Percentiles rank a stretch among this genome's conserved stretches.
These are phyloP conservation scores for Coniella lustricola DNA, from an alignment of 2,329 filamentous ascomycete species.

Conservation along the genomic window DNA sequence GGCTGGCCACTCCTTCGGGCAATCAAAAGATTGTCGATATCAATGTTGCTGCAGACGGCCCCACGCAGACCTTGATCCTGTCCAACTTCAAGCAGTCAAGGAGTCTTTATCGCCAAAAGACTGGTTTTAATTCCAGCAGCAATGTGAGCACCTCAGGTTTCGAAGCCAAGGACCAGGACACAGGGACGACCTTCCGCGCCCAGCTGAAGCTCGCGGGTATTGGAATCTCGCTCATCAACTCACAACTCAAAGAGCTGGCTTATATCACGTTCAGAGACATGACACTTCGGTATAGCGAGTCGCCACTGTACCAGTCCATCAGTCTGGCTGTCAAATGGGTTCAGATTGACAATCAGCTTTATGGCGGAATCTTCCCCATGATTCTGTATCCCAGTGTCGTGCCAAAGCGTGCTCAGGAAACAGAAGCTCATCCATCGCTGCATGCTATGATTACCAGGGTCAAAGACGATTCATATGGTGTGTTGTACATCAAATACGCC, in stretches of 20 bases:
- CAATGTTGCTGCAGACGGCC: constrained; percentile 90
- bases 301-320: constrained; percentile 85
- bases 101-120: constrained; percentile 71
- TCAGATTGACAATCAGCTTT: constrained; percentile 96
- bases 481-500: constrained; percentile 97
- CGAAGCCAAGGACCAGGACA: constrained; percentile 89
- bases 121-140: constrained; percentile 43
- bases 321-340: constrained; percentile 96
- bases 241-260: constrained; percentile 82
- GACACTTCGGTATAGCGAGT: constrained; percentile 85
- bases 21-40: constrained; percentile 89
- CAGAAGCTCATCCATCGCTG: constrained; percentile 91
- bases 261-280: constrained; percentile 92
- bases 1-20: constrained; percentile 62
- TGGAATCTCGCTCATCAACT: constrained; percentile 88
- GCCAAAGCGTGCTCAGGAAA: constrained; percentile 92
- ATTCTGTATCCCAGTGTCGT: constrained; percentile 96
- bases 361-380: constrained; percentile 96
- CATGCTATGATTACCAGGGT: constrained; percentile 87
- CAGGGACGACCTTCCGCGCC: constrained; percentile 79
- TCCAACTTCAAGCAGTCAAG: constrained; percentile 91
- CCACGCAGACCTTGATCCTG: constrained; percentile 87
- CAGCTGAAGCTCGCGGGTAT: constrained; percentile 84
- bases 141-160: constrained; percentile 60
- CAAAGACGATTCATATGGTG: constrained; percentile 97